Base-by-base conservation (phyloP, 192 early-diverging fungal genomes). In the Coemansia reversa region DNA sequence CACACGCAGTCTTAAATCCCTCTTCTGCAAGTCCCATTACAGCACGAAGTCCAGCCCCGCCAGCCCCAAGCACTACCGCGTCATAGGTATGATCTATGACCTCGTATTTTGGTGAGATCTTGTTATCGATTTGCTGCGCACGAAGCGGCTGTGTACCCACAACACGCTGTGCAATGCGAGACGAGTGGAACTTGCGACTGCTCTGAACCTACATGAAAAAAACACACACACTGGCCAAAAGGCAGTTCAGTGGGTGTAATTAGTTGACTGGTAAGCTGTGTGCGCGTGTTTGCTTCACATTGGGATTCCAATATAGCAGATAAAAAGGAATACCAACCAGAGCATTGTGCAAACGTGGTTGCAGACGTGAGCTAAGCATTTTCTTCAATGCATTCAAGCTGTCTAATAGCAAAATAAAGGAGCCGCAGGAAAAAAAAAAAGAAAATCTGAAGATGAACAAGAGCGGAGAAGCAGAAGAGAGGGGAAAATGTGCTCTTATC, bases 61-160 rank as follows among this genome's bases (percentile, higher is more conserved):
- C 97, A 55, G 97, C 95, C 70, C 97, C 97, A 45, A 99, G 87
- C 30, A 99, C 95, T 52, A 99, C 84, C n/a, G 95, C 97, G 75
- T 99, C 97, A 72, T 96, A 99, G 49, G 93, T 92, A 79, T 99
- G 97, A 75, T 99, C 97, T 58, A 97, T 93, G 72, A 98, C 87
- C 60, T 93, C 90, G 84, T 98, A 98, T 61, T 91, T 87, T 63
- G 76, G 75, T 62, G 75, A 75, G 33, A 74, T 61, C 47, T 67
- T 70, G 66, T 70, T 77, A 47, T 86, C 83, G 50, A 91, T 83
- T 68, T 88, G 83, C 62, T 85, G 86, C 18, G 89, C 91, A 55
- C 86, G 86, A 60, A 94, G 86, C 35, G 93, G 89, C 59, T 90
- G 81, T 35, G 83, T 87, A 51, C 89, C 83, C 56, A 90, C 84